phyloP scores from a whole-genome alignment of 768 basidiomycete genomes.

The Chalciporus pseudorubinellus region DNA sequence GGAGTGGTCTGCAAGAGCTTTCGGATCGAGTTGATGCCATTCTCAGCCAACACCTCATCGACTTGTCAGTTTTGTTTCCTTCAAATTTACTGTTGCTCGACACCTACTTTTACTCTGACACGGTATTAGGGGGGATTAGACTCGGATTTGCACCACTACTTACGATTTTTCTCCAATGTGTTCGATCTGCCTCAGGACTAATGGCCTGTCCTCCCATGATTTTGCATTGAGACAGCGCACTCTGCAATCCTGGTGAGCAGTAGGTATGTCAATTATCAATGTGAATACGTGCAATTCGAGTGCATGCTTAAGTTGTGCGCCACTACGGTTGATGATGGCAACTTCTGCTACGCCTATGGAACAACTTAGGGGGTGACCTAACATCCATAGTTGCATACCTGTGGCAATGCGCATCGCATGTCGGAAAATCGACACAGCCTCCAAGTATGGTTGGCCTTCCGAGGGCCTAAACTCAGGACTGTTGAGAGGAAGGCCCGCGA shows the following conservation, averaged over 20 bases:
- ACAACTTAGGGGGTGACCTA: constrained; percentile 4
- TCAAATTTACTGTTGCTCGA: not conserved
- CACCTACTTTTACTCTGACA: constrained; percentile 25
- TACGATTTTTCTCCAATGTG: constrained; percentile 93
- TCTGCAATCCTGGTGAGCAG: constrained; percentile 37
- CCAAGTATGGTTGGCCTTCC: constrained; percentile 72
- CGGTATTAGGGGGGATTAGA: not conserved
- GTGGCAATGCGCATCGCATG: constrained; percentile 72
- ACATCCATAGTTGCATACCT: constrained; percentile 42
- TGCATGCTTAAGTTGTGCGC: constrained; percentile 65
- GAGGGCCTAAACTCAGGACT: constrained; percentile 63
- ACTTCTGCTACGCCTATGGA: constrained; percentile 73
- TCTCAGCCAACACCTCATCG: constrained; percentile 67
- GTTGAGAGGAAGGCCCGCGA: constrained; percentile 69
- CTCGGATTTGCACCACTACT: constrained; percentile 24
- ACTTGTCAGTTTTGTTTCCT: constrained; percentile 14
- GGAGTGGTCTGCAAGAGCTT: constrained; percentile 56
- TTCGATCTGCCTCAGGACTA: constrained; percentile 83
- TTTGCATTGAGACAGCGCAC: constrained; percentile 76
- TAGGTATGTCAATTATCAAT: not conserved
- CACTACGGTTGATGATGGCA: constrained; percentile 61
- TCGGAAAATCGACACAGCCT: constrained; percentile 69
- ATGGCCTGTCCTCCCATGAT: constrained; percentile 88
- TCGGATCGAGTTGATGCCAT: constrained; percentile 65
- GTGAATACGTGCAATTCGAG: constrained; percentile 64